phyloP scores from a whole-genome alignment of 768 basidiomycete genomes.

The Sarcodon sp. region DNA sequence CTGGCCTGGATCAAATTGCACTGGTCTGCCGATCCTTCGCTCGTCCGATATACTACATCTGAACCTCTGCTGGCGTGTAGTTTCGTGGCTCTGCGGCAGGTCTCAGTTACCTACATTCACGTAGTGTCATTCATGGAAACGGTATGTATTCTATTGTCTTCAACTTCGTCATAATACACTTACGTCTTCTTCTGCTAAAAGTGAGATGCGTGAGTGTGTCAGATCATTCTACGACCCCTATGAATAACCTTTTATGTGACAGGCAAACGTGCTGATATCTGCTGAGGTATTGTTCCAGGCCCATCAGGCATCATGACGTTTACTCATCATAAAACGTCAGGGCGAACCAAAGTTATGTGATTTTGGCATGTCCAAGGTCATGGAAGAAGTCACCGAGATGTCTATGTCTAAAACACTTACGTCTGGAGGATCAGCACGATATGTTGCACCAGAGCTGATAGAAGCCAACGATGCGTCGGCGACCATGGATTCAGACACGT shows the following conservation, averaged over 20 bases:
- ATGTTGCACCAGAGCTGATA: conserved; percentile 51
- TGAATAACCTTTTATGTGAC: neutral
- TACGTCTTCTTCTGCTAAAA: conserved; percentile 10
- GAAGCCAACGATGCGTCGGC: conserved; percentile 24
- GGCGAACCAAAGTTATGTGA: conserved; percentile 45
- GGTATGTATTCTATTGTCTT: conserved; percentile 24
- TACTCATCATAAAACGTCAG: conserved; percentile 16
- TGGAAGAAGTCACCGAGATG: conserved; percentile 43
- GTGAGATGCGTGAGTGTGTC: conserved; percentile 44
- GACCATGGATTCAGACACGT: conserved; percentile 37
- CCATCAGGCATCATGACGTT: neutral
- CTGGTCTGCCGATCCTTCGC: conserved; percentile 22
- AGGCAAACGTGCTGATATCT: conserved; percentile 51
- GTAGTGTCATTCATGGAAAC: conserved; percentile 45
- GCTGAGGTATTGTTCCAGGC: conserved; percentile 20
- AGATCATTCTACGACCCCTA: neutral
- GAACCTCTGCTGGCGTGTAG: conserved; percentile 14
- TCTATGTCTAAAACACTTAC: conserved; percentile 33
- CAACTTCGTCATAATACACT: neutral
- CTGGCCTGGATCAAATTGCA: conserved; percentile 23
- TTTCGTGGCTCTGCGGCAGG: conserved; percentile 42
- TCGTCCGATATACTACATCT: too few relatives aligned
- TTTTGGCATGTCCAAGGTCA: conserved; percentile 51
- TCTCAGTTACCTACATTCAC: conserved; percentile 40
- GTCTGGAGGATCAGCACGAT: conserved; percentile 32